phyloP scores from a whole-genome alignment of 768 basidiomycete genomes.

The Pseudohyphozyma bogoriensis region DNA sequence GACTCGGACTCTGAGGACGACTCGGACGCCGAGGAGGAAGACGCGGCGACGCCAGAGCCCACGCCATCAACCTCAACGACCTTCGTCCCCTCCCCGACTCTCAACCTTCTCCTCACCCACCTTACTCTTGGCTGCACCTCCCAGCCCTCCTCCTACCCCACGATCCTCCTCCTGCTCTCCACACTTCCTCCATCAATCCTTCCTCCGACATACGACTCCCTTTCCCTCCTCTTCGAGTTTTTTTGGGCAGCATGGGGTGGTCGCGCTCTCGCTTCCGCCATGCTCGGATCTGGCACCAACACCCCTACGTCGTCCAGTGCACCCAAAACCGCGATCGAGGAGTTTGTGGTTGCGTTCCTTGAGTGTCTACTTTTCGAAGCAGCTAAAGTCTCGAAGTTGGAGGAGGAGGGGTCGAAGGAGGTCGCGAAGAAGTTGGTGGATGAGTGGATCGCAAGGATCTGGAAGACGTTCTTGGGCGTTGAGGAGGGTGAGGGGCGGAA shows the following conservation, averaged over 20 bases:
- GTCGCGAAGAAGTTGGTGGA: constrained; percentile 34
- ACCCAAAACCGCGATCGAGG: neutral
- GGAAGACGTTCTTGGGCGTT: constrained; percentile 4
- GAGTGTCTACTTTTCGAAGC: constrained; percentile 59
- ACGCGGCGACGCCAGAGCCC: too few species aligned
- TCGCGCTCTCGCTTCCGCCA: constrained; percentile 49
- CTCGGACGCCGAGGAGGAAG: neutral
- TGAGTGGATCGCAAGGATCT: constrained; percentile 17
- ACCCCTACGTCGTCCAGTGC: too few species aligned
- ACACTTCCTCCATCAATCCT: constrained; percentile 54
- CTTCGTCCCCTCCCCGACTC: constrained; percentile 13
- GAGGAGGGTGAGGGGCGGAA: constrained; percentile 1
- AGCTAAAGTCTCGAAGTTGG: too few species aligned
- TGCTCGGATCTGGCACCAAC: too few species aligned
- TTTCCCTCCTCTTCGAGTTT: constrained; percentile 54
- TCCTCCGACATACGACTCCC: constrained; percentile 35
- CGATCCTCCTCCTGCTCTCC: constrained; percentile 66
- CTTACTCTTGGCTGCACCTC: constrained; percentile 66
- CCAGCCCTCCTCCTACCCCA: constrained; percentile 68
- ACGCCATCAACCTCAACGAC: neutral
- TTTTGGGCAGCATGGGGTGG: constrained; percentile 76
- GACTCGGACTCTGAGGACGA: constrained; percentile 8
- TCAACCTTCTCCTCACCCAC: constrained; percentile 59
- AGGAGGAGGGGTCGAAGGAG: constrained; percentile 38
- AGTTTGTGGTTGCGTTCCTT: constrained; percentile 52